A percentile compares a stretch with the other conserved stretches of the same genome.
Evolutionary conservation across 768 basidiomycete species (phyloP).

Genomic region (Gloeostereum incarnatum): DNA sequence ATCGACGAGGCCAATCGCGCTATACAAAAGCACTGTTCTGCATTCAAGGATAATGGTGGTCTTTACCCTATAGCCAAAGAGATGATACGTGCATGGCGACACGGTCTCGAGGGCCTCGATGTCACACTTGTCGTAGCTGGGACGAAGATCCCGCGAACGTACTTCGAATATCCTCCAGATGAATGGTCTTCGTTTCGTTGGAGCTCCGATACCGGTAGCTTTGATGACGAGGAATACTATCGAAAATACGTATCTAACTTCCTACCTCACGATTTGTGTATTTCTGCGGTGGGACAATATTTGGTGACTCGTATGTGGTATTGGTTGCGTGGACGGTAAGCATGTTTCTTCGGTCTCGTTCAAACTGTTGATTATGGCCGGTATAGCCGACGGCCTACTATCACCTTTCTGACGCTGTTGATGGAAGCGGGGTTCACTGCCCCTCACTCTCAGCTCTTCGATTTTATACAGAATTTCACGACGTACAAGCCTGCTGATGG

Average conservation of each 20-base stretch:
- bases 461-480: neutral
- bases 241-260: neutral
- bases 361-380: neutral
- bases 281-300: neutral
- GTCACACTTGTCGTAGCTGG: slow-evolving; percentile 1
- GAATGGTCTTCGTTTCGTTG: slow-evolving; percentile 1
- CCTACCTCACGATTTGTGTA: neutral
- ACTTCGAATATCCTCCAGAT: neutral
- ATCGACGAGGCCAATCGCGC: slow-evolving; percentile 3
- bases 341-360: neutral
- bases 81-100: neutral
- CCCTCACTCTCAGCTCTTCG: neutral
- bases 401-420: neutral
- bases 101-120: neutral
- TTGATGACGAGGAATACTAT: neutral
- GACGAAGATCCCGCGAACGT: neutral
- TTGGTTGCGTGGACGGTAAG: slow-evolving; percentile 2
- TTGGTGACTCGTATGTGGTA: neutral
- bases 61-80: neutral
- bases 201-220: slow-evolving; percentile 1
- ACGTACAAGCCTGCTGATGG: neutral
- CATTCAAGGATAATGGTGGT: neutral
- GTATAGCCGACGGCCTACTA: neutral
- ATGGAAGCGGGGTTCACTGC: neutral
- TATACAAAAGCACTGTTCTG: neutral